Evolutionary conservation across 129 eudicot genomes (phyloP).

Genomic region (Apium graveolens): DNA sequence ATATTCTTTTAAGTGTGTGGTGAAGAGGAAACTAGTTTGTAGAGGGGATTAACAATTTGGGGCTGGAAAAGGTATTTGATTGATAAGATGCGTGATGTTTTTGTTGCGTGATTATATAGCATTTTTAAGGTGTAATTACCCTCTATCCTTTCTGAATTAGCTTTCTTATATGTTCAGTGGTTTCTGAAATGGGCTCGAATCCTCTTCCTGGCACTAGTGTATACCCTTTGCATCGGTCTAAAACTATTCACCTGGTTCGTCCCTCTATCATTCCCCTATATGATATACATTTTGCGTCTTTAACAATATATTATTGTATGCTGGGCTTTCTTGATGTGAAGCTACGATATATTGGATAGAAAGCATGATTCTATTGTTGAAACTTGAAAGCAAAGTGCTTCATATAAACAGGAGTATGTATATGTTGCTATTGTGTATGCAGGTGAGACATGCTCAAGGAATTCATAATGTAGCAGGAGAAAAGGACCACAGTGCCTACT

Average conservation of each 20-base stretch:
- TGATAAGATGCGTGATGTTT: background rate
- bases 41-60: background rate
- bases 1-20: too few relatives aligned
- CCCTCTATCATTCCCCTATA: background rate
- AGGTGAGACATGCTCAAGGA: conserved; percentile 99
- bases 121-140: background rate
- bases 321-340: background rate
- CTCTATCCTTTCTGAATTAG: background rate
- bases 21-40: background rate
- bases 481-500: conserved; percentile 58
- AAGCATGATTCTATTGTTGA: background rate
- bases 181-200: conserved; percentile 51
- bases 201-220: conserved; percentile 35
- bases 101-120: background rate
- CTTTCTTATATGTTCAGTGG: conserved; percentile 4
- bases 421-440: background rate
- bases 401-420: background rate
- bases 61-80: background rate
- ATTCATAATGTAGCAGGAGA: conserved; percentile 94
- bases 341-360: too few relatives aligned
- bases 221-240: conserved; percentile 67
- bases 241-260: conserved; percentile 84
- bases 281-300: background rate
- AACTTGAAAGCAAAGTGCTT: background rate
- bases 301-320: too few relatives aligned